These are phyloP conservation scores for Fagopyrum tataricum DNA, from an alignment of 148 eudicot species.

Conservation along the genomic window DNA sequence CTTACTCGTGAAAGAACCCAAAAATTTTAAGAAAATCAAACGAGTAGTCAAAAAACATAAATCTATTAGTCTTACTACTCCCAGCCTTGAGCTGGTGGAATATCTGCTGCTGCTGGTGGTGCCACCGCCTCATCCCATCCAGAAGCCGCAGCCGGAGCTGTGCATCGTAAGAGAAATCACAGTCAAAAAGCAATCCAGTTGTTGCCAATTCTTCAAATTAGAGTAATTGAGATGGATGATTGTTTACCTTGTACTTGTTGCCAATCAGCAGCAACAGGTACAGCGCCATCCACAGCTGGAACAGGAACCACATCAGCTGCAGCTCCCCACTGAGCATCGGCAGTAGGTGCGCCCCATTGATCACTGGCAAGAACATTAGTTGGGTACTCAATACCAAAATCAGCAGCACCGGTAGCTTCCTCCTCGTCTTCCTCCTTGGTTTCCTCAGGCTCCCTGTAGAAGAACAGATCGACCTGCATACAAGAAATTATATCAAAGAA, in stretches of 20 bases:
- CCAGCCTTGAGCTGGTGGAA: not conserved
- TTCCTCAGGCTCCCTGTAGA: conserved; percentile 71
- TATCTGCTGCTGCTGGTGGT: conserved; percentile 6
- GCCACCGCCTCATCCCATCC: conserved; percentile 4
- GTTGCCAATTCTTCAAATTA: not conserved
- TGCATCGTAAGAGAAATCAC: conserved; percentile 10
- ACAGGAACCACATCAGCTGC: conserved; percentile 15
- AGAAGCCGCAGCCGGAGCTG: not conserved
- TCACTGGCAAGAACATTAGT: conserved; percentile 22
- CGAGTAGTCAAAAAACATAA: not conserved
- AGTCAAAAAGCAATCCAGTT: too few species aligned
- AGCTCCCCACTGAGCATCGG: conserved; percentile 23
- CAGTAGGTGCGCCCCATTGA: conserved; percentile 23
- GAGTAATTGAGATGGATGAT: not conserved
- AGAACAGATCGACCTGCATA: conserved; percentile 54
- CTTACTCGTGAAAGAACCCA: not conserved
- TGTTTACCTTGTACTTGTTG: conserved; percentile 24
- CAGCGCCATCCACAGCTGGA: conserved; percentile 10
- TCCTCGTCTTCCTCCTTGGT: conserved; percentile 45
- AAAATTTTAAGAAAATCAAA: not conserved
- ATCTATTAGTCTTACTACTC: not conserved
- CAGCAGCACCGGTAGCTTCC: conserved; percentile 31
- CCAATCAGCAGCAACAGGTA: conserved; percentile 19
- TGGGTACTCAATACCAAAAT: conserved; percentile 29
- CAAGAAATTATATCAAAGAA: not conserved